Evolutionary conservation across 2,329 filamentous ascomycete species (phyloP).

Genomic region (Tympanopsis confertula): DNA sequence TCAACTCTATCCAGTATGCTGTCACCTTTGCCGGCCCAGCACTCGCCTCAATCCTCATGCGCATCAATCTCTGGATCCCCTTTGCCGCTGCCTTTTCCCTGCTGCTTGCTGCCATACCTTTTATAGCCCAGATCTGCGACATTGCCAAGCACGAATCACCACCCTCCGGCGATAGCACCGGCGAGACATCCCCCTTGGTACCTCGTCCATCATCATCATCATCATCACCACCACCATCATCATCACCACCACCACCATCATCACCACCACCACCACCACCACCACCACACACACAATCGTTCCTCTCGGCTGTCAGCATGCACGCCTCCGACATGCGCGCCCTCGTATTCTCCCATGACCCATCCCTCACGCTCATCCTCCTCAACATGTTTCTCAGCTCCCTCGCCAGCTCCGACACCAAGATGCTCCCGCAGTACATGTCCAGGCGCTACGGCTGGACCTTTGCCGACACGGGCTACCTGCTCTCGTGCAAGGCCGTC

Average conservation of each 20-base stretch:
- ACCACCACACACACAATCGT: conserved; percentile 4
- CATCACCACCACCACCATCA: conserved; percentile 15
- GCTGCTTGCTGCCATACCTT: conserved; percentile 19
- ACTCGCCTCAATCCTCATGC: conserved; percentile 32
- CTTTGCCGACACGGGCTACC: conserved; percentile 32
- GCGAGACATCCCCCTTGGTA: too few species aligned
- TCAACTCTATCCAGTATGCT: conserved; percentile 33
- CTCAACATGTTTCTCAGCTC: conserved; percentile 32
- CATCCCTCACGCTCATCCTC: conserved; percentile 29
- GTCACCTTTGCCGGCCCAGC: conserved; percentile 32
- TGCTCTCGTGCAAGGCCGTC: conserved; percentile 33
- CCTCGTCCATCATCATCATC: too few species aligned
- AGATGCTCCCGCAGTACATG: conserved; percentile 36
- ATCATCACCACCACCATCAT: too few species aligned
- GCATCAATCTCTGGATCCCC: conserved; percentile 26
- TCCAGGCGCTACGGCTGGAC: conserved; percentile 34
- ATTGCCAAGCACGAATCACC: too few species aligned
- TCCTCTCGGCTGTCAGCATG: conserved; percentile 10
- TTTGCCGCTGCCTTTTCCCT: conserved; percentile 26
- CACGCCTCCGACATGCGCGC: conserved; percentile 16
- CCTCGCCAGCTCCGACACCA: conserved; percentile 37
- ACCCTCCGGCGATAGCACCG: too few species aligned
- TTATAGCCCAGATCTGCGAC: too few species aligned
- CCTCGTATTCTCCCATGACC: conserved; percentile 22
- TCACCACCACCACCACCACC: conserved; percentile 2